phyloP scores from a whole-genome alignment of 257 asterid genomes.

The Thymus quinquecostatus region DNA sequence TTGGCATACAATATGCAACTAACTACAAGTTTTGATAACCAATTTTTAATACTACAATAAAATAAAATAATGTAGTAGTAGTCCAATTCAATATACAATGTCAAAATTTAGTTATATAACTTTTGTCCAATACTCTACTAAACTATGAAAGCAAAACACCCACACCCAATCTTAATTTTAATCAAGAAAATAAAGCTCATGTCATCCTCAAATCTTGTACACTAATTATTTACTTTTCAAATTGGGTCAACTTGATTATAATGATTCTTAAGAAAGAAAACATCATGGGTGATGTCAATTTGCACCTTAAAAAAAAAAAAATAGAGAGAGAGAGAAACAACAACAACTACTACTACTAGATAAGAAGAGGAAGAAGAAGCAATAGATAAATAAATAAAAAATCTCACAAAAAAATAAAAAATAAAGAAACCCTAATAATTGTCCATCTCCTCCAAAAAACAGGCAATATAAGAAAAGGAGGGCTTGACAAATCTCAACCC shows the following conservation, averaged over 20 bases:
- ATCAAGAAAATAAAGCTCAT: constrained; percentile 4
- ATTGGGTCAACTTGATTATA: constrained; percentile 30
- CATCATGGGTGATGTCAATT: constrained; percentile 48
- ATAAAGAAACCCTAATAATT: constrained; percentile 21
- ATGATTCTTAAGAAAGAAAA: constrained; percentile 24
- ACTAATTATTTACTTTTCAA: not conserved
- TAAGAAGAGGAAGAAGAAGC: not conserved
- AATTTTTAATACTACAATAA: not conserved
- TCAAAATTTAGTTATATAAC: not conserved
- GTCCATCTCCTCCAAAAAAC: constrained; percentile 15
- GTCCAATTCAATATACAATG: no score
- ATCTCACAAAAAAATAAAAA: constrained; percentile 19
- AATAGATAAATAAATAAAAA: not conserved
- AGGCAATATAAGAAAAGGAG: constrained; percentile 10
- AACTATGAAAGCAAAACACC: constrained; percentile 9
- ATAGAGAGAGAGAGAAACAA: not conserved
- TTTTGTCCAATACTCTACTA: not conserved
- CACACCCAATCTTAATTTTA: constrained; percentile 19
- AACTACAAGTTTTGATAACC: not conserved
- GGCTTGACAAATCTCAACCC: constrained; percentile 43
- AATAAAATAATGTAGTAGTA: not conserved
- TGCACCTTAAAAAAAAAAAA: not conserved
- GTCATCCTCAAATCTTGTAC: constrained; percentile 24
- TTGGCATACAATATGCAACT: no score
- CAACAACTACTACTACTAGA: not conserved